A percentile compares a stretch with the other conserved stretches of the same genome.
These are phyloP conservation scores for Annona cherimola DNA, from an alignment of 164 flowering plant genomes.

Conservation along the genomic window DNA sequence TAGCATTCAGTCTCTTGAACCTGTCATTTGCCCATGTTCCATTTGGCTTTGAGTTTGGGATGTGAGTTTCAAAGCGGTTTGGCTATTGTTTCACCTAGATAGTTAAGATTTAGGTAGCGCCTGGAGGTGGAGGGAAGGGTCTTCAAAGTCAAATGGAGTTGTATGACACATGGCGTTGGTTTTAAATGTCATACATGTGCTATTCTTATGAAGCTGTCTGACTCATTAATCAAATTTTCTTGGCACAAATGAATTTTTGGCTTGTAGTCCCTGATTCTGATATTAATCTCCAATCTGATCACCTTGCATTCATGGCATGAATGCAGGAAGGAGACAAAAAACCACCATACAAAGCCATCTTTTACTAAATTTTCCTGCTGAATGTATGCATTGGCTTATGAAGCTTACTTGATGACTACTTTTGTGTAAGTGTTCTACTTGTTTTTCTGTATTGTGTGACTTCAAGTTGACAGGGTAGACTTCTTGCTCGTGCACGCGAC, in stretches of 20 bases:
- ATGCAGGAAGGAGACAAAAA: background rate
- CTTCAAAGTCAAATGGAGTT: no score
- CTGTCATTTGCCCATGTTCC: no score
- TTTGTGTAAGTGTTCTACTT: conserved; percentile 14
- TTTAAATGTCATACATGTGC: no score
- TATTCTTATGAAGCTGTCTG: no score
- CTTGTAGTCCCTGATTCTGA: background rate
- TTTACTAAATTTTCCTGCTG: background rate
- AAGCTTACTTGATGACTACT: background rate
- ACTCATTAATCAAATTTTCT: no score
- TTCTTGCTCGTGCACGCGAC: conserved; percentile 88
- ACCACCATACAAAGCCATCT: background rate
- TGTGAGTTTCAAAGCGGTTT: no score
- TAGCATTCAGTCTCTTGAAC: no score
- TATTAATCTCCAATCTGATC: background rate
- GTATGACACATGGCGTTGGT: no score
- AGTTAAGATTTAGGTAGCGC: no score
- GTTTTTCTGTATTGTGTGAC: conserved; percentile 46
- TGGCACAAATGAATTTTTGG: background rate
- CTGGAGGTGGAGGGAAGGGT: no score
- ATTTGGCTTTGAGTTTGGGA: no score
- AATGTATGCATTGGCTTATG: background rate
- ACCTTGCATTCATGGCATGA: background rate
- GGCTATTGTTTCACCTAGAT: no score
- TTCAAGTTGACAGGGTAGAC: conserved; percentile 99